A percentile compares a stretch with the other conserved stretches of the same genome.
Conservation (phyloP, 306 rosid species). For the Castanopsis chinensis region DNA sequence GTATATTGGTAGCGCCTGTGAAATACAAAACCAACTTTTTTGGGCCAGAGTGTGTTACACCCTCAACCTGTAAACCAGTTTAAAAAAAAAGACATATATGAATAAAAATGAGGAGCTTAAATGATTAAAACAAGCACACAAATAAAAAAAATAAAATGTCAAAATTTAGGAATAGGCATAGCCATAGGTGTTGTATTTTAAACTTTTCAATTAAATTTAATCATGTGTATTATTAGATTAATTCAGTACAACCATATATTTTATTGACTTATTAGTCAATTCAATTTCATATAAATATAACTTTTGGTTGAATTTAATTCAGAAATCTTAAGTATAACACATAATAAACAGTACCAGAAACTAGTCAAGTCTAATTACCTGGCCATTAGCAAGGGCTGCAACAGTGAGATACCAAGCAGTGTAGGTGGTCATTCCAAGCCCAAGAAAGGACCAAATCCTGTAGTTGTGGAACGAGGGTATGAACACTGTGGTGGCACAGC, state of each 20-base stretch:
- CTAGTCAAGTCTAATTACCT: conserved; percentile 41
- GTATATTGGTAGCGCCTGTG: conserved; percentile 96
- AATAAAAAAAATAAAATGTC: neutral
- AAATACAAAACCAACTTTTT: conserved; percentile 71
- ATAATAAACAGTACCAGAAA: neutral
- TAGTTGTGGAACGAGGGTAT: conserved; percentile 94
- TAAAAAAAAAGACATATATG: neutral
- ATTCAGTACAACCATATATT: too few species aligned
- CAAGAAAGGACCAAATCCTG: conserved; percentile 93
- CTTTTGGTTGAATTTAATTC: too few species aligned
- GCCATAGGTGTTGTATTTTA: too few species aligned
- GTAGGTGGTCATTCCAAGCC: conserved; percentile 96
- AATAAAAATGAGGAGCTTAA: neutral
- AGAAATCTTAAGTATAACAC: too few species aligned
- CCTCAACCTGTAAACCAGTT: conserved; percentile 52
- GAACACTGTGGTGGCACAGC: conserved; percentile 97
- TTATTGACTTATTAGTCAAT: too few species aligned
- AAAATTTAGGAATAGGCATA: too few species aligned
- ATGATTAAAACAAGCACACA: neutral
- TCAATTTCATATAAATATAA: too few species aligned
- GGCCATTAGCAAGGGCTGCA: conserved; percentile 76
- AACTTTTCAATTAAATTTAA: too few species aligned
- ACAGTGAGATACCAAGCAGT: conserved; percentile 96
- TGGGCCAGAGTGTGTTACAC: conserved; percentile 79
- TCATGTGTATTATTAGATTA: too few species aligned